A percentile compares a stretch with the other conserved stretches of the same genome.
phyloP scores from a whole-genome alignment of 306 rosid species.

The Corylus heterophylla region DNA sequence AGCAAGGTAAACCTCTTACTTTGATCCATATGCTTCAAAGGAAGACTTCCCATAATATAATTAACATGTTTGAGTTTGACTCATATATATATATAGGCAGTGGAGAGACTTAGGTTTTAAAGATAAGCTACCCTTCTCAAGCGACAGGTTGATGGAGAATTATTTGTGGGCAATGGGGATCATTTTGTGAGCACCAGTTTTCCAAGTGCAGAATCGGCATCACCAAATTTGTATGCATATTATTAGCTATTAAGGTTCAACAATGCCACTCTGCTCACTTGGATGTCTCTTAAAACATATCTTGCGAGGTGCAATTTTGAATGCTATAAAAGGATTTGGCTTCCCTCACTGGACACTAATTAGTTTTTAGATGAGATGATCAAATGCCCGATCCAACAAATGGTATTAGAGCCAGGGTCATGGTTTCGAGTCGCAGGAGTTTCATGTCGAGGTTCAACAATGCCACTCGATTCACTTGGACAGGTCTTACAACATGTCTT shows the following conservation, averaged over 20 bases:
- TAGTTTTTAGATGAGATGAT: too few species aligned
- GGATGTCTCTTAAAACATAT: too few species aligned
- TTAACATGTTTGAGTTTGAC: background rate
- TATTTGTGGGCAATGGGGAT: conserved; percentile 37
- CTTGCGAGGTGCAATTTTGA: too few species aligned
- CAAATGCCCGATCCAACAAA: too few species aligned
- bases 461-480: too few species aligned
- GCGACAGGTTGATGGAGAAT: conserved; percentile 37
- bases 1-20: conserved; percentile 12
- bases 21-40: background rate
- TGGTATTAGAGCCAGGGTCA: too few species aligned
- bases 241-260: conserved; percentile 16
- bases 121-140: conserved; percentile 23
- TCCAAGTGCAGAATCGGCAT: conserved; percentile 37
- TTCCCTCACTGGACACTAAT: too few species aligned
- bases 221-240: conserved; percentile 41
- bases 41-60: background rate
- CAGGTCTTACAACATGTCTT: too few species aligned
- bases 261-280: too few species aligned
- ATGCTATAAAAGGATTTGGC: too few species aligned
- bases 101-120: conserved; percentile 30
- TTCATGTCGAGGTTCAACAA: too few species aligned
- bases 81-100: conserved; percentile 22
- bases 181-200: conserved; percentile 21
- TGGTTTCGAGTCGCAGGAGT: too few species aligned